Base-by-base conservation (phyloP, 176 grass and related monocot genomes). In the Secale cereale region DNA sequence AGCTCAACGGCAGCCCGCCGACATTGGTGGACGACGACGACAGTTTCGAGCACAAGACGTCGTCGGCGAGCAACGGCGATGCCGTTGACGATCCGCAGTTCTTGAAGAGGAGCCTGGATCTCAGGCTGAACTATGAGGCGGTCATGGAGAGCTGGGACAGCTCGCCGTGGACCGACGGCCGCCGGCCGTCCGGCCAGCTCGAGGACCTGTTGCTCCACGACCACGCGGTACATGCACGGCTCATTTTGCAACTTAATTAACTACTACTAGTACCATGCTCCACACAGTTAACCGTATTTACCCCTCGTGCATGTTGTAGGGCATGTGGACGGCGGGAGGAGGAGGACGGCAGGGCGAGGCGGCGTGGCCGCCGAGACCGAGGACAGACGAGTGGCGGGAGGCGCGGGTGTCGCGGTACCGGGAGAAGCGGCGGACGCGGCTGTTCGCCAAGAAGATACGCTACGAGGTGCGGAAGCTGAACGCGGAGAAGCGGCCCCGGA, bases 391-490 rank as follows among this genome's bases (percentile, higher is more conserved):
- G 16, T 85, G 86, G 71, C 76, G 97, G 74, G 93, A 89, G 81
- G 97, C 90, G 23, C 87, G 90, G 70, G 97, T 96, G 59, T 86
- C 90, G 12, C 78, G 97, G 64, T 99, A 99, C 86, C 78, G 93
- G 83, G 97, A 99, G 90, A 99, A 99, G 91, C 90, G 97, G 87
- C 90, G 93, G 59, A 94, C 93, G 76, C 72, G 97, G 88, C 88
- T 99, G 82, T 99, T 96, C 84, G 87, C 97, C 4, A 99, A 99
- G 91, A 99, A 99, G 90, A 99, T 99, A 48, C 88, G 97, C 72
- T 99, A 99, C 84, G 93, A 99, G 88, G 97, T 99, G 88, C 86
- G 97, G 31, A 99, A 96, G 83, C 92, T 99, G 32, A 99, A 99
- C 78, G 97, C 97, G 2, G 93, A 99, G 93, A 99, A 99, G 85